Percentiles rank a stretch among this genome's conserved stretches.
Conservation (phyloP, 495 filamentous ascomycete species). For the Echria macrotheca region DNA sequence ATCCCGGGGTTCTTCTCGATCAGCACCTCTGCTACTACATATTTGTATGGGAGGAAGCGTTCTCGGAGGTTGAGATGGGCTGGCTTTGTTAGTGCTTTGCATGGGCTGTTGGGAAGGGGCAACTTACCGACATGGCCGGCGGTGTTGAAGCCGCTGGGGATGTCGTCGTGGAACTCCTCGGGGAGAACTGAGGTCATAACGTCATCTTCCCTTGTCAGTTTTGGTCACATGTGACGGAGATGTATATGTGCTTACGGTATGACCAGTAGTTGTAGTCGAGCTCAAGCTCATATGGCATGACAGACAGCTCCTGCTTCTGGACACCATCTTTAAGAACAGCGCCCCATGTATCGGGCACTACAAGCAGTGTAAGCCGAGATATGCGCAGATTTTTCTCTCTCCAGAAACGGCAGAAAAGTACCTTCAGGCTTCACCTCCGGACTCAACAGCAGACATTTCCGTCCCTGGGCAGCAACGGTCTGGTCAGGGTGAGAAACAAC, state of each 20-base stretch:
- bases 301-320: constrained; percentile 53
- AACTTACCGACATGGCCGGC: constrained; percentile 81
- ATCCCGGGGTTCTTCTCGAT: constrained; percentile 77
- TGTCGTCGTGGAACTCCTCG: constrained; percentile 54
- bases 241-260: constrained; percentile 72
- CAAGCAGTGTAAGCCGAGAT: too few relatives aligned
- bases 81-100: too few relatives aligned
- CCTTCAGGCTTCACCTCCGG: constrained; percentile 65
- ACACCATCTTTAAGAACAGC: constrained; percentile 62
- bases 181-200: constrained; percentile 77
- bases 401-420: constrained; percentile 22
- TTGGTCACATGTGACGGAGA: too few relatives aligned
- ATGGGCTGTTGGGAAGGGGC: too few relatives aligned
- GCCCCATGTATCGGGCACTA: constrained; percentile 73
- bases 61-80: constrained; percentile 89
- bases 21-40: constrained; percentile 75
- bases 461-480: constrained; percentile 46
- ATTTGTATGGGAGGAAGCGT: constrained; percentile 72
- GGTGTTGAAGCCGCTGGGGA: constrained; percentile 79
- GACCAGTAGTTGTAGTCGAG: constrained; percentile 84
- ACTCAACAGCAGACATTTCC: constrained; percentile 69
- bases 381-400: constrained; percentile 7
- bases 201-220: constrained; percentile 55
- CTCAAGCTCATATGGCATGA: constrained; percentile 68
- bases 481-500: constrained; percentile 50